These are phyloP conservation scores for Bjerkandera adusta DNA, from an alignment of 1,284 basidiomycete genomes.

Conservation along the genomic window DNA sequence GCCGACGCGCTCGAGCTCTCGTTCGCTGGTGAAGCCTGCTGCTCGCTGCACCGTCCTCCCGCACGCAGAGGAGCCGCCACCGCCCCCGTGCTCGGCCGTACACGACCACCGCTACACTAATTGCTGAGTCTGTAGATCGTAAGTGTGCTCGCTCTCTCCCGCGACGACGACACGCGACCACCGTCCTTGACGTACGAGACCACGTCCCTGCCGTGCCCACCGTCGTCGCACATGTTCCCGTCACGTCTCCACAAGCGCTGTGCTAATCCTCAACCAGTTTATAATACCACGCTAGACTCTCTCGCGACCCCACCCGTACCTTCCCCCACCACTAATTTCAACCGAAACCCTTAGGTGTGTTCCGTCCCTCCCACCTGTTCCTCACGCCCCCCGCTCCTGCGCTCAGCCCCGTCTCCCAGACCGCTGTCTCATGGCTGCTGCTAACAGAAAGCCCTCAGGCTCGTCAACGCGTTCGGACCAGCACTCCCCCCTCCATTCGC, in stretches of 20 bases:
- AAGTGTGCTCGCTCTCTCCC: constrained; percentile 2
- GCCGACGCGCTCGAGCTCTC: constrained; percentile 14
- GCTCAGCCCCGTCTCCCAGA: background rate
- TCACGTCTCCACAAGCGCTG: background rate
- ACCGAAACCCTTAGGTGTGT: constrained; percentile 4
- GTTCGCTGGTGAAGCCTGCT: constrained; percentile 4
- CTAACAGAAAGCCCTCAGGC: constrained; percentile 43
- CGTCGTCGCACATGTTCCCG: background rate
- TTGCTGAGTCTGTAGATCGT: constrained; percentile 22
- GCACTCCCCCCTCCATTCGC: constrained; percentile 59
- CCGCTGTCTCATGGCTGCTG: constrained; percentile 3
- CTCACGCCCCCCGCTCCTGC: background rate
- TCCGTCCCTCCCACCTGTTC: background rate
- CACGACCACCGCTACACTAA: constrained; percentile 13
- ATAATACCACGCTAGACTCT: constrained; percentile 11
- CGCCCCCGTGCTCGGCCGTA: background rate
- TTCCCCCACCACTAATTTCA: constrained; percentile 9
- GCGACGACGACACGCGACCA: background rate
- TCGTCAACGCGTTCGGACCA: constrained; percentile 61
- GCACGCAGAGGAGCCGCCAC: no score
- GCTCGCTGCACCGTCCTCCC: no score
- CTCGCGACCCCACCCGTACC: constrained; percentile 1
- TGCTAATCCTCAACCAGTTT: constrained; percentile 9
- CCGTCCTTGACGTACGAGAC: constrained; percentile 10
- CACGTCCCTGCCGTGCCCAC: background rate